These are phyloP conservation scores for Parietichytrium sp. DNA, from an alignment of 108 stramenopile species.

Conservation along the genomic window DNA sequence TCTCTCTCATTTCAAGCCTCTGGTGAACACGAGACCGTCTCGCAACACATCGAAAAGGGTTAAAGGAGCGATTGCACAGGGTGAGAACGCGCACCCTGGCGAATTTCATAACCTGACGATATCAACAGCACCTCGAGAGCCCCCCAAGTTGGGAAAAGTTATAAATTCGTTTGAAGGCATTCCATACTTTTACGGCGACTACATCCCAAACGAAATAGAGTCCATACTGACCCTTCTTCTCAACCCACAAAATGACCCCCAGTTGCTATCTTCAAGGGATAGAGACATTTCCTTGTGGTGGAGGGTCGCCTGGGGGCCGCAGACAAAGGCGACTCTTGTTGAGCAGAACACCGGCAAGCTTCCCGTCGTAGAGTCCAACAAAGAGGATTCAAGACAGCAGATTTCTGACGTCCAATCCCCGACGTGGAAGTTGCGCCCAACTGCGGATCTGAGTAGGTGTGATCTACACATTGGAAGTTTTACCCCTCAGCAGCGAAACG, in stretches of 20 bases:
- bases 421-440: slow-evolving; percentile 18
- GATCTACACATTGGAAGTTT: background rate
- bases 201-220: slow-evolving; percentile 88
- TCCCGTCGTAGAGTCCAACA: background rate
- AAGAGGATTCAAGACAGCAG: background rate
- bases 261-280: background rate
- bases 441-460: background rate
- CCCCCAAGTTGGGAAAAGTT: too few species aligned
- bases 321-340: background rate
- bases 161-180: slow-evolving; percentile 42
- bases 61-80: slow-evolving; percentile 39
- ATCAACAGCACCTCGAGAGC: too few species aligned
- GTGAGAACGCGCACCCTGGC: background rate
- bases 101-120: too few species aligned
- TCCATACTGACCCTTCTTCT: slow-evolving; percentile 70
- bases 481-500: slow-evolving; percentile 35
- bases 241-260: background rate
- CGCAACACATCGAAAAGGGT: slow-evolving; percentile 43
- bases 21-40: slow-evolving; percentile 9
- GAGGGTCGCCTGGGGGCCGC: background rate
- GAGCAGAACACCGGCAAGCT: background rate
- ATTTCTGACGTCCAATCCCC: background rate
- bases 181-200: slow-evolving; percentile 94
- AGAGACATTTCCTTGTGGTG: slow-evolving; percentile 12
- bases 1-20: background rate